Conservation (phyloP, 441 rosid genomes). For the Francoa sonchifolia region DNA sequence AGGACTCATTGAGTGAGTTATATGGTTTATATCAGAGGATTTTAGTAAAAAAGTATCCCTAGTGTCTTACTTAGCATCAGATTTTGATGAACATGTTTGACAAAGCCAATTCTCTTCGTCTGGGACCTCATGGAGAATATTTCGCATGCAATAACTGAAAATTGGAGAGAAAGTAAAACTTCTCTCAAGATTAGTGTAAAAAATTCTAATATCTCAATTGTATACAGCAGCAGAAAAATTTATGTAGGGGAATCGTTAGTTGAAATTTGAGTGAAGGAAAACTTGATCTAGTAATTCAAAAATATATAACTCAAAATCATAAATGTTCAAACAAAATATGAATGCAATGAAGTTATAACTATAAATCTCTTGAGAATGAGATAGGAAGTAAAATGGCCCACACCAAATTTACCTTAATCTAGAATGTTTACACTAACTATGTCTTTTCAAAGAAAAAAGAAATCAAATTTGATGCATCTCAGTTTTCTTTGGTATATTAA, state of each 20-base stretch:
- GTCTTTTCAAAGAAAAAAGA: not conserved
- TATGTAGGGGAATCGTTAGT: too few relatives aligned
- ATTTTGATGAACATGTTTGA: constrained; percentile 24
- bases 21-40: constrained; percentile 11
- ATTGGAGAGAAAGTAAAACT: not conserved
- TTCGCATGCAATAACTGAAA: constrained; percentile 36
- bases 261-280: too few relatives aligned
- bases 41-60: constrained; percentile 1
- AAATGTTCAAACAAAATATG: too few relatives aligned
- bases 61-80: constrained; percentile 10
- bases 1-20: not conserved
- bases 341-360: too few relatives aligned
- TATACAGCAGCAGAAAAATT: not conserved
- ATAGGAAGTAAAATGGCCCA: too few relatives aligned
- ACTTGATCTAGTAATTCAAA: too few relatives aligned
- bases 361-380: too few relatives aligned
- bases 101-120: constrained; percentile 40
- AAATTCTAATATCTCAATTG: not conserved
- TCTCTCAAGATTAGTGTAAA: not conserved
- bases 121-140: not conserved
- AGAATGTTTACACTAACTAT: too few relatives aligned
- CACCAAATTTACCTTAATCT: too few relatives aligned
- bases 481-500: too few relatives aligned
- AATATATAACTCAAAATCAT: too few relatives aligned
- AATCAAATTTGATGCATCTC: not conserved